Conservation (phyloP, 2,329 filamentous ascomycete species). For the Allantophomopsis cytisporea region DNA sequence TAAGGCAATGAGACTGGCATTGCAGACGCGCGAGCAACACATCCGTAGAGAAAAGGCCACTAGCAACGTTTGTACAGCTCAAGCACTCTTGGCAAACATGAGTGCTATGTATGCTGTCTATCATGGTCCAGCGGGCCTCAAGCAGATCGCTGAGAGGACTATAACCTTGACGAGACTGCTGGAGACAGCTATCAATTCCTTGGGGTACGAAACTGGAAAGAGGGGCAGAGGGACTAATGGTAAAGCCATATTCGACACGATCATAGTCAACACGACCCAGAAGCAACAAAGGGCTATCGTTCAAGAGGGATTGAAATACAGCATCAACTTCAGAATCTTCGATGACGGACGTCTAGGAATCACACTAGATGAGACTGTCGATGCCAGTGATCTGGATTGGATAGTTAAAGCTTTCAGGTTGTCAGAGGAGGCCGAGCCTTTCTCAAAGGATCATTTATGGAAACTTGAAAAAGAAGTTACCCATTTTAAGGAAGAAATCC, state of each 20-base stretch:
- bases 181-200: slow-evolving; percentile 45
- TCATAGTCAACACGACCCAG: slow-evolving; percentile 47
- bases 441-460: too few species aligned
- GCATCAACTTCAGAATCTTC: slow-evolving; percentile 50
- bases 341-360: slow-evolving; percentile 51
- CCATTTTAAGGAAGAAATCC: slow-evolving; percentile 33
- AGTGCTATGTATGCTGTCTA: slow-evolving; percentile 90
- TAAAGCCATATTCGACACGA: slow-evolving; percentile 63
- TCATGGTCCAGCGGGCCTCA: slow-evolving; percentile 75
- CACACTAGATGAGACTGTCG: slow-evolving; percentile 65
- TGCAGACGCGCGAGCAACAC: slow-evolving; percentile 92
- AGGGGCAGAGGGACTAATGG: slow-evolving; percentile 40
- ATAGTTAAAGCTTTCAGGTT: slow-evolving; percentile 46
- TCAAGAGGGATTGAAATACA: slow-evolving; percentile 31
- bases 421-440: too few species aligned
- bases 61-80: slow-evolving; percentile 93
- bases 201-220: slow-evolving; percentile 50
- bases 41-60: slow-evolving; percentile 94
- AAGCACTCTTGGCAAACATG: slow-evolving; percentile 91
- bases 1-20: slow-evolving; percentile 66
- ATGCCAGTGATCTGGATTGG: slow-evolving; percentile 37
- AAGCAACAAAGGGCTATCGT: slow-evolving; percentile 23
- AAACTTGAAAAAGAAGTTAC: too few species aligned
- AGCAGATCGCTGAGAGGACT: slow-evolving; percentile 67
- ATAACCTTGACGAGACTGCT: slow-evolving; percentile 59